phyloP scores from a whole-genome alignment of 805 yeast species.

The Kurtzmaniella cleridarum region DNA sequence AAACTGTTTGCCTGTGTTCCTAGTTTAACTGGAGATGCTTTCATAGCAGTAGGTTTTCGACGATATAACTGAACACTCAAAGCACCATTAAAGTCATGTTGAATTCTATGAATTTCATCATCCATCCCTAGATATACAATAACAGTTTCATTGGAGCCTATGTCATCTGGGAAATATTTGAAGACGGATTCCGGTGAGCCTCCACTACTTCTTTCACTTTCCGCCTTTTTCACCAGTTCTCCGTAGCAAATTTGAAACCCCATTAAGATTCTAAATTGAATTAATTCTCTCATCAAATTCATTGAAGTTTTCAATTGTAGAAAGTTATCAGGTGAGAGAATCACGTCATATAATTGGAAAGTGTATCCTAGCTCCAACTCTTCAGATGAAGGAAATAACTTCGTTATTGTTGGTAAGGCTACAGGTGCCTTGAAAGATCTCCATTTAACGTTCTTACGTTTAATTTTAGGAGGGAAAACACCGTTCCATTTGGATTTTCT shows the following conservation, averaged over 20 bases:
- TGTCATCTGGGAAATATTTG: constrained; percentile 46
- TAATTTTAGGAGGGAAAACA: constrained; percentile 73
- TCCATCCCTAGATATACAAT: constrained; percentile 66
- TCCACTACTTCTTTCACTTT: constrained; percentile 50
- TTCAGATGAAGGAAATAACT: constrained; percentile 64
- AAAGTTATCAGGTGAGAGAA: constrained; percentile 55
- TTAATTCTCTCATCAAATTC: constrained; percentile 79
- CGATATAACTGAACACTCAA: constrained; percentile 75
- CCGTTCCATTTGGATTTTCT: constrained; percentile 88
- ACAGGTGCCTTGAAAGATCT: constrained; percentile 91
- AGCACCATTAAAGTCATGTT: constrained; percentile 64
- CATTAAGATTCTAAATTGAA: constrained; percentile 69
- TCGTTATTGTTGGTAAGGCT: constrained; percentile 76
- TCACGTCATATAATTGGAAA: constrained; percentile 77
- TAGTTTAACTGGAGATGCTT: constrained; percentile 8
- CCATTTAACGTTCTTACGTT: constrained; percentile 78
- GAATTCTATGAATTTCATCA: constrained; percentile 80
- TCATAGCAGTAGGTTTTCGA: constrained; percentile 8
- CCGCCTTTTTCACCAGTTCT: constrained; percentile 58
- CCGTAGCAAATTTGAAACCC: constrained; percentile 93
- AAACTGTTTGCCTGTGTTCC: constrained; percentile 6
- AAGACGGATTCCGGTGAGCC: constrained; percentile 51
- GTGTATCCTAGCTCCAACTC: constrained; percentile 72
- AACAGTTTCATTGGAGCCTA: constrained; percentile 49
- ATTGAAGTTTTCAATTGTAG: constrained; percentile 44